Evolutionary conservation across 306 rosid species (phyloP), one percentile per base, ranked within the genome.

Genomic region (Medicago arabica): DNA sequence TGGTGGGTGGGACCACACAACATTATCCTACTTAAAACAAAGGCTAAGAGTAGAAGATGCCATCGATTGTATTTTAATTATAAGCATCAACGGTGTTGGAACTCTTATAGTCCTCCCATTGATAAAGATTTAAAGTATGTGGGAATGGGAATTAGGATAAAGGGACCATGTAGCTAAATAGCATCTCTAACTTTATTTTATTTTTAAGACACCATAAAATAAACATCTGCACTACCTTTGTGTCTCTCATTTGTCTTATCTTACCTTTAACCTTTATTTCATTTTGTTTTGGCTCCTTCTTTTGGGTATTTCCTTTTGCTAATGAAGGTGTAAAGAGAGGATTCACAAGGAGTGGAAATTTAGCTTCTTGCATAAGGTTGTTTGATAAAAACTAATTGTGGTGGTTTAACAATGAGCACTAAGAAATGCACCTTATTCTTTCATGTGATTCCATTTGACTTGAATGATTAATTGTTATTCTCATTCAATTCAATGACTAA

Each of bases 81-180:
- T 13, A 7, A 40, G 75, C 76, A 81, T 73, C 75, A 68, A 71
- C 2, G 74, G 67, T 57, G 61, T 79, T 38, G 2, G 6, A 72
- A 72, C 72, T 62, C 84, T 38, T 63, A 14, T 66, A 16, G 70
- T 70, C 85, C 78, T 72, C 49, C 82, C 82, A 67, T 65, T 60
- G 47, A 15, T 12, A 79, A 72, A 68, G 69, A 78, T 74, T 18
- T 74, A 69, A 25, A 14, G 6, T 23, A 17, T 63, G 47, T 19
- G 64, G 71, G 78, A 81, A 81, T 50, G 16, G 61, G 84, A 75
- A 83, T 76, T 80, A n/a, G 87, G 85, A 84, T 74, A 69, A 73
- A 40, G 69, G 81, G 65, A 76, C 80, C 80, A 39, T 79, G 18
- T 38, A 46, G 70, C 69, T 46, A 15, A 75, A 46, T 55, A 73